phyloP scores from a whole-genome alignment of 2,329 filamentous ascomycete species.

The Colletotrichum sp. region DNA sequence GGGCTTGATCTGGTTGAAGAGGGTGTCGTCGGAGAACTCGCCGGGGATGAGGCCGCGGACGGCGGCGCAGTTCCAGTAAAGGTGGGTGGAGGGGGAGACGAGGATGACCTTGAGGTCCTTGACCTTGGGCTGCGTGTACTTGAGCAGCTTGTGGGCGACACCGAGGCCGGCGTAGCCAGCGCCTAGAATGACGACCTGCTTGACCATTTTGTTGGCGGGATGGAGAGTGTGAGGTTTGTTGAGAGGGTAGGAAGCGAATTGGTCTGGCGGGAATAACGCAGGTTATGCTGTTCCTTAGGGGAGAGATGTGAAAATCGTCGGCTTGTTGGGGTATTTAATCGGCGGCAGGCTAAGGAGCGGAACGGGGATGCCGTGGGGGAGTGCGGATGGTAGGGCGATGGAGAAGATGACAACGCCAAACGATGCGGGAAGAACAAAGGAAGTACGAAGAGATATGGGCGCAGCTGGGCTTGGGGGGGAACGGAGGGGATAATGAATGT shows the following conservation, averaged over 20 bases:
- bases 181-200: conserved; percentile 53
- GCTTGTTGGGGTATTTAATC: background rate
- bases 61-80: conserved; percentile 56
- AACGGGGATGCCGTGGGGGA: conserved; percentile 15
- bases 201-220: background rate
- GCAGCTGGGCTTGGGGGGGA: background rate
- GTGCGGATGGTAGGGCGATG: conserved; percentile 1
- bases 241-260: background rate
- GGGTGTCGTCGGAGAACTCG: conserved; percentile 45
- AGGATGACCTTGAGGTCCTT: conserved; percentile 48
- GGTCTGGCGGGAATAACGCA: background rate
- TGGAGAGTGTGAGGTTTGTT: background rate
- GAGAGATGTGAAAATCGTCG: background rate
- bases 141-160: conserved; percentile 55
- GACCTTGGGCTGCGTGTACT: conserved; percentile 37
- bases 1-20: conserved; percentile 42
- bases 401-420: background rate
- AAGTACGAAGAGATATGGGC: background rate
- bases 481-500: background rate
- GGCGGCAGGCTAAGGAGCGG: background rate
- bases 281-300: background rate
- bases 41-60: conserved; percentile 52
- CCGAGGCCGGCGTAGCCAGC: conserved; percentile 51
- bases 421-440: background rate
- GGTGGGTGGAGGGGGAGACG: conserved; percentile 51